Evolutionary conservation across 352 stramenopile species (phyloP).

Genomic region (Phytophthora pinifolia): DNA sequence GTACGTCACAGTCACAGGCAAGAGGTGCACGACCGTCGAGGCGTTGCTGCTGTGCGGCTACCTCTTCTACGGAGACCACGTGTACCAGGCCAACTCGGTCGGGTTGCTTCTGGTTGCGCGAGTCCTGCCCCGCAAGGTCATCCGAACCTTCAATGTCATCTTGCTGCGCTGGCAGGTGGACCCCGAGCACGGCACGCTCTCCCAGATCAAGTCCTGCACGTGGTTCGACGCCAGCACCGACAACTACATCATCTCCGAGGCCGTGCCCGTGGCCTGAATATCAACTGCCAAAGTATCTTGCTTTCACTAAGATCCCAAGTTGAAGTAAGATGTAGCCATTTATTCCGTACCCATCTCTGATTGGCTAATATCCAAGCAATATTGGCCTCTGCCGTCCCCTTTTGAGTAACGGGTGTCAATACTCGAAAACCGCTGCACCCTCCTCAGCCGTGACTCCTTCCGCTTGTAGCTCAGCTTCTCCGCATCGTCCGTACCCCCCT

Average conservation of each 20-base stretch:
- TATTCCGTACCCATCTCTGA: no score
- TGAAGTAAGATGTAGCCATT: no score
- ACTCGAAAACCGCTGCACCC: no score
- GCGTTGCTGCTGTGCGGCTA: conserved; percentile 21
- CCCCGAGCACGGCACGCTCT: conserved; percentile 11
- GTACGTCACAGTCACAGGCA: conserved; percentile 6
- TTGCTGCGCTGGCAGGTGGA: conserved; percentile 14
- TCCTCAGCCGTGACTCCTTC: no score
- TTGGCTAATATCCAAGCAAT: no score
- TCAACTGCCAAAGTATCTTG: no score
- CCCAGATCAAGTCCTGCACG: conserved; percentile 8
- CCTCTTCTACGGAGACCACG: conserved; percentile 18
- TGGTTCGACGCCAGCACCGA: conserved; percentile 22
- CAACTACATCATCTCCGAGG: conserved; percentile 16
- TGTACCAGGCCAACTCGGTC: conserved; percentile 19
- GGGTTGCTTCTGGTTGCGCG: conserved; percentile 18
- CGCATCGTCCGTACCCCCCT: no score
- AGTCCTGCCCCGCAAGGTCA: conserved; percentile 16
- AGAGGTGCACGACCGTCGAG: conserved; percentile 19
- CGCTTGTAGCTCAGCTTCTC: no score
- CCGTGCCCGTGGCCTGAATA: background rate
- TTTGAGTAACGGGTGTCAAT: no score
- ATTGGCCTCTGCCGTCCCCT: no score
- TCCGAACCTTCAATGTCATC: conserved; percentile 25
- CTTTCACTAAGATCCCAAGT: no score